These are phyloP conservation scores for Alternaria alternata DNA, from an alignment of 2,329 filamentous ascomycete genomes.

Conservation along the genomic window DNA sequence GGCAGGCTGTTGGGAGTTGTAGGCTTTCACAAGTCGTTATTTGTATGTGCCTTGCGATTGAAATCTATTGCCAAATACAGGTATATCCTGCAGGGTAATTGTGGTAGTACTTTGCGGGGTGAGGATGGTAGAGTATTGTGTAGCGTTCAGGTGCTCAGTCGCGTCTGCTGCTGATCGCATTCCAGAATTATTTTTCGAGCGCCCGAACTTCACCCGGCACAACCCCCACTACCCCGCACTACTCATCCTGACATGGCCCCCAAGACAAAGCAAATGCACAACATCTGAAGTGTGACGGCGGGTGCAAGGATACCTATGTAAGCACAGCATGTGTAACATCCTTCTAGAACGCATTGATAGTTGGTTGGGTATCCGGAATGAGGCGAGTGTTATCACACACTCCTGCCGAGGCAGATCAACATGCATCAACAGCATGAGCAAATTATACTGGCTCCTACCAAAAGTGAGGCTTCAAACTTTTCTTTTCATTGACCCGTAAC, in stretches of 20 bases:
- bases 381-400: neutral
- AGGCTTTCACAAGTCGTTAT: neutral
- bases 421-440: neutral
- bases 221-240: slow-evolving; percentile 30
- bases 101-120: neutral
- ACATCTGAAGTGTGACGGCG: neutral
- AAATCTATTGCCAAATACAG: neutral
- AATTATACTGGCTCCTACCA: neutral
- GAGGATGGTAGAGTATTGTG: neutral
- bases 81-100: neutral
- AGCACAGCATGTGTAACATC: neutral
- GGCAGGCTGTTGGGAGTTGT: neutral
- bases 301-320: slow-evolving; percentile 1
- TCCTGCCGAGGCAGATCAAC: neutral
- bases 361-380: neutral
- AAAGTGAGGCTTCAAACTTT: slow-evolving; percentile 19
- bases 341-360: neutral
- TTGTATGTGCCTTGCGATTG: neutral
- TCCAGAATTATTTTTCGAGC: slow-evolving; percentile 25
- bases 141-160: neutral
- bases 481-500: slow-evolving; percentile 15
- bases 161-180: slow-evolving; percentile 6
- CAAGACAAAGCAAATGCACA: neutral
- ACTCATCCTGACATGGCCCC: slow-evolving; percentile 1
- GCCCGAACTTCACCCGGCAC: slow-evolving; percentile 26